phyloP scores from a whole-genome alignment of 2,329 filamentous ascomycete species.

The Pseudogymnoascus verrucosus region DNA sequence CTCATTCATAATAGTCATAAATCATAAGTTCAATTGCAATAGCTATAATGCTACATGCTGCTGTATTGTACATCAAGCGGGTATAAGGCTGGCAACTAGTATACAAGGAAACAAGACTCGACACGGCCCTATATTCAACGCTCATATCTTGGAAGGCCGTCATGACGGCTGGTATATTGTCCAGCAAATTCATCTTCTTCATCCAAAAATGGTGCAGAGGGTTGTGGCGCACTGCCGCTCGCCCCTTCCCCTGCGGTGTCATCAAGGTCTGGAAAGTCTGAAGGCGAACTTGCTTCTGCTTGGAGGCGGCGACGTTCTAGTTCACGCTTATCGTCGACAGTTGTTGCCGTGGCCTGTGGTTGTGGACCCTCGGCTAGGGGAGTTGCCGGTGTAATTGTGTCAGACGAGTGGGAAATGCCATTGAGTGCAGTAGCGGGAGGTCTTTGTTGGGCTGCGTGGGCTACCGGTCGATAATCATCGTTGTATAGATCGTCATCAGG shows the following conservation, averaged over 20 bases:
- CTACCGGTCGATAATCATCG: slow-evolving; percentile 21
- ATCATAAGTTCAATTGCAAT: background rate
- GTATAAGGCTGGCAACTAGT: slow-evolving; percentile 6
- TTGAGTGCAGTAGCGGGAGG: background rate
- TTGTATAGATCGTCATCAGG: slow-evolving; percentile 19
- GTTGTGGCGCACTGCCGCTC: slow-evolving; percentile 30
- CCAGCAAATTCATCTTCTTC: slow-evolving; percentile 45
- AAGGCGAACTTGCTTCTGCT: slow-evolving; percentile 44
- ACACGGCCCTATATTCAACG: slow-evolving; percentile 17
- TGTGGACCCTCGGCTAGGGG: background rate
- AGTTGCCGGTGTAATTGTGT: background rate
- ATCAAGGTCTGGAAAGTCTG: slow-evolving; percentile 35
- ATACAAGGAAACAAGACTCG: slow-evolving; percentile 5
- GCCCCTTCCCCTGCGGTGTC: slow-evolving; percentile 26
- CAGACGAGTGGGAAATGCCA: background rate
- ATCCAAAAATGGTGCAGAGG: slow-evolving; percentile 50
- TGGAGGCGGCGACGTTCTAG: slow-evolving; percentile 49
- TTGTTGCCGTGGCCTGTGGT: background rate
- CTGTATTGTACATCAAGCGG: background rate
- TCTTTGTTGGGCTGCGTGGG: slow-evolving; percentile 16
- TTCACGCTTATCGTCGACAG: slow-evolving; percentile 62
- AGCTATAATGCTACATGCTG: background rate
- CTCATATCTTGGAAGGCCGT: slow-evolving; percentile 27
- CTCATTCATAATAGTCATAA: background rate
- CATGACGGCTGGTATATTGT: slow-evolving; percentile 31